phyloP scores from a whole-genome alignment of 176 grass and related monocot genomes.

The Ensete ventricosum region DNA sequence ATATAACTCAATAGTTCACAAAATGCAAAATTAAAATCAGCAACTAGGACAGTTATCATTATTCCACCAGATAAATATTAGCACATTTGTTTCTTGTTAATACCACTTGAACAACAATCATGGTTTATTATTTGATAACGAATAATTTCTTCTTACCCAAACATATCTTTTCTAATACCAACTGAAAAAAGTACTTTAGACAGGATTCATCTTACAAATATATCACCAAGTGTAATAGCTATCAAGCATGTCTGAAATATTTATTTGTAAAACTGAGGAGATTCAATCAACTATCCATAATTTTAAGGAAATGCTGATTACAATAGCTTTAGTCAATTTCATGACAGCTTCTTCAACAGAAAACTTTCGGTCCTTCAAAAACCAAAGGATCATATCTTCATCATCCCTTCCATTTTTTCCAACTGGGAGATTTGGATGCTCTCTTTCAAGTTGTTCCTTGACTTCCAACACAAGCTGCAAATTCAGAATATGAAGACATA shows the following conservation, averaged over 20 bases:
- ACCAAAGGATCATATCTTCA: slow-evolving; percentile 90
- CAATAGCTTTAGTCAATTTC: slow-evolving; percentile 74
- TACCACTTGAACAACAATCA: not conserved
- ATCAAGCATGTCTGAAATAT: not conserved
- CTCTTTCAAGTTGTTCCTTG: slow-evolving; percentile 49
- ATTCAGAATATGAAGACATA: slow-evolving; percentile 4
- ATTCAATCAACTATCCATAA: not conserved
- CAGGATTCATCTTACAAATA: too few relatives aligned
- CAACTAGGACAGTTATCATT: not conserved
- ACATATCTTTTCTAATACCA: too few relatives aligned
- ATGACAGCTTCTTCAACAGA: slow-evolving; percentile 49
- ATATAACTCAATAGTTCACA: too few relatives aligned
- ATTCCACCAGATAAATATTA: not conserved
- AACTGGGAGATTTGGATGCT: slow-evolving; percentile 50
- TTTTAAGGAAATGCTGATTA: slow-evolving; percentile 28
- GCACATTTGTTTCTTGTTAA: not conserved
- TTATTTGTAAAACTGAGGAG: not conserved
- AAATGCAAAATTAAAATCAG: too few relatives aligned
- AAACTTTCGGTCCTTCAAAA: slow-evolving; percentile 78
- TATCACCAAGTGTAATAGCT: not conserved
- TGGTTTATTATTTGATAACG: not conserved
- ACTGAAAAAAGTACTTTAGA: too few relatives aligned
- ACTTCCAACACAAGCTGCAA: slow-evolving; percentile 69
- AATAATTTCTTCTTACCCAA: too few relatives aligned
- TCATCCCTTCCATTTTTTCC: slow-evolving; percentile 71